phyloP scores from a whole-genome alignment of 371 early-diverging fungal species.

The Dinochytrium kinnereticum region DNA sequence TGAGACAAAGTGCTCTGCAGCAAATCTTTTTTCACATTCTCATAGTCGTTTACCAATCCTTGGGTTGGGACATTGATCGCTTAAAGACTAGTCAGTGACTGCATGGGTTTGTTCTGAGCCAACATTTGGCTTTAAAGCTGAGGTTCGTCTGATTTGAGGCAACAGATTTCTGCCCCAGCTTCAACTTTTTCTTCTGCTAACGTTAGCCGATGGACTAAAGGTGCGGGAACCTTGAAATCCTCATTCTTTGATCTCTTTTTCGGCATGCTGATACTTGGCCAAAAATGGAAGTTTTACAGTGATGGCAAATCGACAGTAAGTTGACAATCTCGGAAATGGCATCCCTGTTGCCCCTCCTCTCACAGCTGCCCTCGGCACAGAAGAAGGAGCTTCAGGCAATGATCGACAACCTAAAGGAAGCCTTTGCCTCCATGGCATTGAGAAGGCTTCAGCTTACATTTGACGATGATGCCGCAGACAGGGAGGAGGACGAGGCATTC shows the following conservation, averaged over 20 bases:
- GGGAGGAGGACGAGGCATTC: neutral
- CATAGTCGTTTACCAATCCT: slow-evolving; percentile 76
- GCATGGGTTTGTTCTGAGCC: too few species aligned
- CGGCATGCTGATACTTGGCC: slow-evolving; percentile 44
- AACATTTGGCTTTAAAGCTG: slow-evolving; percentile 84
- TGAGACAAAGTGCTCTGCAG: slow-evolving; percentile 75
- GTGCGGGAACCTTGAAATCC: slow-evolving; percentile 72
- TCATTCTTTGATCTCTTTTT: slow-evolving; percentile 78
- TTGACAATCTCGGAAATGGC: too few species aligned
- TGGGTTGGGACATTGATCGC: slow-evolving; percentile 80
- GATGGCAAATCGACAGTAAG: too few species aligned
- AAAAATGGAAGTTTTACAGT: neutral
- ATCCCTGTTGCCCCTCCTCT: too few species aligned
- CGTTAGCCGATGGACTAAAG: neutral
- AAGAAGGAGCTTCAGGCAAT: neutral
- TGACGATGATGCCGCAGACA: neutral
- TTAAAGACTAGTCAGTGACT: slow-evolving; percentile 34
- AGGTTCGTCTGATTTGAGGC: slow-evolving; percentile 81
- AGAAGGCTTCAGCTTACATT: slow-evolving; percentile 24
- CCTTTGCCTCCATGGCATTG: slow-evolving; percentile 24
- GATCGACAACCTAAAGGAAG: slow-evolving; percentile 16
- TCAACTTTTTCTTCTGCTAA: slow-evolving; percentile 84
- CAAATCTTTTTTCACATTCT: slow-evolving; percentile 49
- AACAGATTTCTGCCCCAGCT: slow-evolving; percentile 88
- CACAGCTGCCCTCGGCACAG: neutral